These are phyloP conservation scores for Arabidopsis hybrid DNA, from an alignment of 441 rosid genomes.

Conservation along the genomic window DNA sequence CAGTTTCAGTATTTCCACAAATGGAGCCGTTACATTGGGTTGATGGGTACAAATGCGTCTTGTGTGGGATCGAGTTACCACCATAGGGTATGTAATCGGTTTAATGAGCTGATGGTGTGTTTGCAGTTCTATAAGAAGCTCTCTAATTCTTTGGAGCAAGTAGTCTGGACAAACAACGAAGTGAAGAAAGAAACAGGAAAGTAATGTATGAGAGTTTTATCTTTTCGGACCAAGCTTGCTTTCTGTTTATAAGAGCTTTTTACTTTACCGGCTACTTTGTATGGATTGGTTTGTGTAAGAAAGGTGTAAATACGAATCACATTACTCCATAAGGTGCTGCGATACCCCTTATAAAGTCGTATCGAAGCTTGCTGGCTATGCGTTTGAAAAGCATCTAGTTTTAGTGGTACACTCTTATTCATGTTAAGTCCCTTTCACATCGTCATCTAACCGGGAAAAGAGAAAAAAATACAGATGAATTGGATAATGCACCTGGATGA, in stretches of 20 bases:
- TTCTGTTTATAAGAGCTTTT: constrained; percentile 24
- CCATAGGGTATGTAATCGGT: neutral
- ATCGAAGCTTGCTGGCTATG: constrained; percentile 4
- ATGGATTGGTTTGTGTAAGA: constrained; percentile 28
- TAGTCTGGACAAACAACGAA: constrained; percentile 93
- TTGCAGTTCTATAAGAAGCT: constrained; percentile 90
- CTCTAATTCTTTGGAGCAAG: constrained; percentile 72
- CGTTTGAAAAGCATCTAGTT: neutral
- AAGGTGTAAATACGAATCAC: constrained; percentile 32
- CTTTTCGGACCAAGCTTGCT: constrained; percentile 4
- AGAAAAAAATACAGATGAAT: no score
- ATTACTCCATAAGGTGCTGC: neutral
- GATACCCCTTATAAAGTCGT: constrained; percentile 1
- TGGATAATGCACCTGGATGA: no score
- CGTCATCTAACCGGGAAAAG: no score
- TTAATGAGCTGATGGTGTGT: constrained; percentile 23
- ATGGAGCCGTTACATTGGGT: constrained; percentile 56
- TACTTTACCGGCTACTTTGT: constrained; percentile 20
- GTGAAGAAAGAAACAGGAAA: constrained; percentile 55
- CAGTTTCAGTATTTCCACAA: constrained; percentile 32
- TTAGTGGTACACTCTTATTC: no score
- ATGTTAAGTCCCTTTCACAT: no score
- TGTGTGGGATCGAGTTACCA: constrained; percentile 89
- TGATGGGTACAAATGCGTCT: constrained; percentile 76
- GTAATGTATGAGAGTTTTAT: constrained; percentile 30